Evolutionary conservation across 768 basidiomycete species (phyloP).

Genomic region (Wakefieldia striispora): DNA sequence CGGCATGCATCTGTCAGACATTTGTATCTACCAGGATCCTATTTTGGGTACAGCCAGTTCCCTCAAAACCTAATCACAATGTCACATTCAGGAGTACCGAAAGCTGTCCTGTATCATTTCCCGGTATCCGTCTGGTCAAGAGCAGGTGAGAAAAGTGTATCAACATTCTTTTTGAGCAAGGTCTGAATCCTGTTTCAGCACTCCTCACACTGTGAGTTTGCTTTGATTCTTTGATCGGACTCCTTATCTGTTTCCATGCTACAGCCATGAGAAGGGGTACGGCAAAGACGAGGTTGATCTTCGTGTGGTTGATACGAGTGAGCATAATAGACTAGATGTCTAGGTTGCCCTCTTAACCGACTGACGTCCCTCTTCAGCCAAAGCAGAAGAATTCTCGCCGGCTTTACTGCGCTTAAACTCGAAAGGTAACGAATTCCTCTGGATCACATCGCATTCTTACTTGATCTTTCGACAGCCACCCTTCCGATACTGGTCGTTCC

Average conservation of each 20-base stretch:
- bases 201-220: slow-evolving; percentile 54
- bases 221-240: neutral
- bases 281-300: slow-evolving; percentile 70
- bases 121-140: slow-evolving; percentile 62
- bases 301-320: slow-evolving; percentile 65
- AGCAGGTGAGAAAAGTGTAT: slow-evolving; percentile 44
- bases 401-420: slow-evolving; percentile 76
- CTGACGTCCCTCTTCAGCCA: slow-evolving; percentile 40
- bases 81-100: slow-evolving; percentile 42
- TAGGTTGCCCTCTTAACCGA: neutral
- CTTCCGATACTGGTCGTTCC: slow-evolving; percentile 88
- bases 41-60: neutral
- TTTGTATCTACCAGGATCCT: too few species aligned
- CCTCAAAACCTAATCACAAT: neutral
- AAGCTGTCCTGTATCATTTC: slow-evolving; percentile 79
- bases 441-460: slow-evolving; percentile 5
- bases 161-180: neutral
- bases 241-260: slow-evolving; percentile 2
- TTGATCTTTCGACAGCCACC: slow-evolving; percentile 47
- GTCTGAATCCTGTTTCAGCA: slow-evolving; percentile 32
- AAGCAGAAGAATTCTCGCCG: slow-evolving; percentile 76
- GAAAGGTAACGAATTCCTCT: slow-evolving; percentile 51
- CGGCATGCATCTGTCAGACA: neutral
- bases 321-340: slow-evolving; percentile 4
- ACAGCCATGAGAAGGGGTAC: slow-evolving; percentile 80